A percentile compares a stretch with the other conserved stretches of the same genome.
Evolutionary conservation across 2,329 filamentous ascomycete species (phyloP).

Genomic region (Fusarium mundagurra): DNA sequence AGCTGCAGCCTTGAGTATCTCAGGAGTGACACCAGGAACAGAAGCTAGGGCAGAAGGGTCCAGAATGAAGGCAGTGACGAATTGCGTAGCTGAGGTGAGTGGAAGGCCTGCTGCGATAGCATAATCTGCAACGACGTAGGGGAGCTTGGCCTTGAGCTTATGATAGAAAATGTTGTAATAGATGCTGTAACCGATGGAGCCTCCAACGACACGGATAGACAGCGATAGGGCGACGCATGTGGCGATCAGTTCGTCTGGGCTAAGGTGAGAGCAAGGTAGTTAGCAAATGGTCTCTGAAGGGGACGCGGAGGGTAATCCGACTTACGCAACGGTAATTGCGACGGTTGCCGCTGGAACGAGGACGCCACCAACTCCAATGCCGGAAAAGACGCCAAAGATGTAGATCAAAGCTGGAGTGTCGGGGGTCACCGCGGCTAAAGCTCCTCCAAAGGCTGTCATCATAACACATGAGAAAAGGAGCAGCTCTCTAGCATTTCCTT

Average conservation of each 20-base stretch:
- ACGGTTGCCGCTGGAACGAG: not conserved
- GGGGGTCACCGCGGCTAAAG: not conserved
- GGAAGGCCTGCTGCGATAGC: not conserved
- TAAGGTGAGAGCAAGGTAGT: not conserved
- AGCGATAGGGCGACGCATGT: not conserved
- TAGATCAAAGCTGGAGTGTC: not conserved
- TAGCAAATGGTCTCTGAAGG: not conserved
- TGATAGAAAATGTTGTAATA: not conserved
- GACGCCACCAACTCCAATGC: not conserved
- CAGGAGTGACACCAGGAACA: not conserved
- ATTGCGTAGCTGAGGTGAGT: not conserved
- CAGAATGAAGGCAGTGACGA: not conserved
- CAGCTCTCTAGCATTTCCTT: not conserved
- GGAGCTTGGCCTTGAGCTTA: not conserved
- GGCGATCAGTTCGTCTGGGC: not conserved
- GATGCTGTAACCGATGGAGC: not conserved
- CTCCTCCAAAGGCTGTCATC: not conserved
- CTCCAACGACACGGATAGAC: not conserved
- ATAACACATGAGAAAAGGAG: not conserved
- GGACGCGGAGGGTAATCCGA: fast-evolving
- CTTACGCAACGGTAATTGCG: not conserved
- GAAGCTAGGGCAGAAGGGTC: not conserved
- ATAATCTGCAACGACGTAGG: not conserved
- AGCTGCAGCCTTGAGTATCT: not conserved
- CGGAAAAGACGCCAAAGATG: not conserved